Percentiles rank a stretch among this genome's conserved stretches.
Evolutionary conservation across 495 filamentous ascomycete species (phyloP).

Genomic region (Penicillium parvum): DNA sequence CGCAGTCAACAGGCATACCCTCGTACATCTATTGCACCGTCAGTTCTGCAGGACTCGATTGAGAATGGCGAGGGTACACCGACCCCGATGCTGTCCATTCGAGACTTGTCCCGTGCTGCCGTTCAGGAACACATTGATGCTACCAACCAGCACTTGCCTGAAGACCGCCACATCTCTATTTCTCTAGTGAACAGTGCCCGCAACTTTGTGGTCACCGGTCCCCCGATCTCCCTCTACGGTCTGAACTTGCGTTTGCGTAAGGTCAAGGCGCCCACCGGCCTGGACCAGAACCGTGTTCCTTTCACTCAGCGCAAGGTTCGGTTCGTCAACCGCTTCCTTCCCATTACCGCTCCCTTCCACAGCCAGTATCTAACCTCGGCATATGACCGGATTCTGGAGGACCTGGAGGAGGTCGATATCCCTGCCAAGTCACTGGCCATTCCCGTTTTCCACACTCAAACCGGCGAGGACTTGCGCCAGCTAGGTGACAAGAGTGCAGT

Average conservation of each 20-base stretch:
- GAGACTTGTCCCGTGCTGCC: conserved; percentile 77
- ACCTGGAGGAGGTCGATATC: conserved; percentile 77
- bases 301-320: conserved; percentile 93
- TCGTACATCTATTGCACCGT: conserved; percentile 86
- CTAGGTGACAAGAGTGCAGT: conserved; percentile 64
- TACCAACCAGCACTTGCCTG: conserved; percentile 91
- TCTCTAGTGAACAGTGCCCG: conserved; percentile 94
- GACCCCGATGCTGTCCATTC: conserved; percentile 96
- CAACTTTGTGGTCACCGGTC: conserved; percentile 95
- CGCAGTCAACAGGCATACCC: conserved; percentile 97
- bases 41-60: conserved; percentile 85
- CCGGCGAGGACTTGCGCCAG: conserved; percentile 73
- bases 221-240: conserved; percentile 92
- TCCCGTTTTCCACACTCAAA: conserved; percentile 83
- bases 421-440: conserved; percentile 64
- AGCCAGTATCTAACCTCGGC: conserved; percentile 85
- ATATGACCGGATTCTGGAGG: conserved; percentile 72
- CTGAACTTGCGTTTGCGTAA: conserved; percentile 90
- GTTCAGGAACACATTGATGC: conserved; percentile 93
- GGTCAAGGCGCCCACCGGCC: conserved; percentile 91
- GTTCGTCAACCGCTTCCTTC: conserved; percentile 95
- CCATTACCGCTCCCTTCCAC: conserved; percentile 97
- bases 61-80: conserved; percentile 91
- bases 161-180: conserved; percentile 88
- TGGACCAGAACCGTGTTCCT: conserved; percentile 92